Conservation (phyloP, 2,329 filamentous ascomycete species). For the Blastomyces silverae region DNA sequence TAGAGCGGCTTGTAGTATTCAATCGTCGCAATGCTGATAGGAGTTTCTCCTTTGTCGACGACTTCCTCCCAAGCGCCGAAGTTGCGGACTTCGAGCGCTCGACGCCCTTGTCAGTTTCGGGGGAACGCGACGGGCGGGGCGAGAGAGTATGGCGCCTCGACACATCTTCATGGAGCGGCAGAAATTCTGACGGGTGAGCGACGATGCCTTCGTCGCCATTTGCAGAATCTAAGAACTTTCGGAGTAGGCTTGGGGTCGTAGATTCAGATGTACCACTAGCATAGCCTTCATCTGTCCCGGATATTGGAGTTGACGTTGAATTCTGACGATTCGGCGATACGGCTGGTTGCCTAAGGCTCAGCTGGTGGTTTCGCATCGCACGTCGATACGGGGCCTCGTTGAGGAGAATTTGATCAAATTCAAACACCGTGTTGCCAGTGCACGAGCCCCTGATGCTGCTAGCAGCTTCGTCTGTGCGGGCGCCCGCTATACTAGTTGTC, state of each 20-base stretch:
- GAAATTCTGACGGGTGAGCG: neutral
- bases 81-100: slow-evolving; percentile 12
- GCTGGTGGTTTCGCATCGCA: slow-evolving; percentile 17
- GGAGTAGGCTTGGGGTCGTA: slow-evolving; percentile 18
- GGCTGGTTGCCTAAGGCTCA: slow-evolving; percentile 16
- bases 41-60: slow-evolving; percentile 16
- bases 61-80: neutral
- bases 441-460: slow-evolving; percentile 28
- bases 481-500: slow-evolving; percentile 26
- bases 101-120: neutral
- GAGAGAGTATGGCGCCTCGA: slow-evolving; percentile 7
- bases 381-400: slow-evolving; percentile 27
- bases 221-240: slow-evolving; percentile 14
- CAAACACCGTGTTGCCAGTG: slow-evolving; percentile 30
- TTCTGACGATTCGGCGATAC: slow-evolving; percentile 13
- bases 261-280: slow-evolving; percentile 22
- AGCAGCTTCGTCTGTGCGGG: slow-evolving; percentile 26
- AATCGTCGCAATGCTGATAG: slow-evolving; percentile 13
- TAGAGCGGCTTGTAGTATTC: slow-evolving; percentile 15
- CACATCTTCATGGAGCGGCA: neutral
- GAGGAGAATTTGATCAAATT: slow-evolving; percentile 30
- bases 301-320: slow-evolving; percentile 21
- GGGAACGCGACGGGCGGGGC: neutral
- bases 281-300: slow-evolving; percentile 28
- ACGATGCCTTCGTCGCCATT: neutral